Percentiles rank a stretch among this genome's conserved stretches.
These are phyloP conservation scores for Parascedosporium putredinis DNA, from an alignment of 2,329 filamentous ascomycete species.

Conservation along the genomic window DNA sequence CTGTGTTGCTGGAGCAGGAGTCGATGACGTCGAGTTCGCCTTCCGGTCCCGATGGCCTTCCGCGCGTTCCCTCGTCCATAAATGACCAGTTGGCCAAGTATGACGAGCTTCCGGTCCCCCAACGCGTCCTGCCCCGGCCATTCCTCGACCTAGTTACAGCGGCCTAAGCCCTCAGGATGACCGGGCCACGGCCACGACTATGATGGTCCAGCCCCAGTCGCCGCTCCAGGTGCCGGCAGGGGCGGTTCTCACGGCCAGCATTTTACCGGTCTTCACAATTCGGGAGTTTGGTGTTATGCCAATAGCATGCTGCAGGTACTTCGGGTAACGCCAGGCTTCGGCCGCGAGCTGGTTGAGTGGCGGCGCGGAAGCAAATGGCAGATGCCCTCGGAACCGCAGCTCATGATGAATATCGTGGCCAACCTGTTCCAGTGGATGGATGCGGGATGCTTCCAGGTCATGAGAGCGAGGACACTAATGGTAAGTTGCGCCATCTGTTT, in stretches of 20 bases:
- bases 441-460: slow-evolving; percentile 35
- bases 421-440: slow-evolving; percentile 49
- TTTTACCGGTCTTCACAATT: slow-evolving; percentile 59
- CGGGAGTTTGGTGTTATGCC: slow-evolving; percentile 79
- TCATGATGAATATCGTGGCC: slow-evolving; percentile 49
- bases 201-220: slow-evolving; percentile 25
- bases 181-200: slow-evolving; percentile 1
- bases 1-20: slow-evolving; percentile 50
- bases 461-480: slow-evolving; percentile 47
- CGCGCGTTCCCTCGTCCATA: slow-evolving; percentile 11
- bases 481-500: no score
- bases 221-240: slow-evolving; percentile 1
- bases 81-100: neutral
- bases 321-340: slow-evolving; percentile 61
- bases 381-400: slow-evolving; percentile 46
- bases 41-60: slow-evolving; percentile 13
- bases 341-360: slow-evolving; percentile 49
- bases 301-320: slow-evolving; percentile 83
- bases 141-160: slow-evolving; percentile 66
- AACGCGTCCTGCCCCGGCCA: slow-evolving; percentile 54
- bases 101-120: slow-evolving; percentile 42
- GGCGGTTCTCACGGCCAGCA: slow-evolving; percentile 13
- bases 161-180: slow-evolving; percentile 40
- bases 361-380: slow-evolving; percentile 54
- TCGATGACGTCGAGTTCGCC: slow-evolving; percentile 39